Conservation (phyloP, 805 yeast genomes). For the Schwanniomyces vanrijiae region DNA sequence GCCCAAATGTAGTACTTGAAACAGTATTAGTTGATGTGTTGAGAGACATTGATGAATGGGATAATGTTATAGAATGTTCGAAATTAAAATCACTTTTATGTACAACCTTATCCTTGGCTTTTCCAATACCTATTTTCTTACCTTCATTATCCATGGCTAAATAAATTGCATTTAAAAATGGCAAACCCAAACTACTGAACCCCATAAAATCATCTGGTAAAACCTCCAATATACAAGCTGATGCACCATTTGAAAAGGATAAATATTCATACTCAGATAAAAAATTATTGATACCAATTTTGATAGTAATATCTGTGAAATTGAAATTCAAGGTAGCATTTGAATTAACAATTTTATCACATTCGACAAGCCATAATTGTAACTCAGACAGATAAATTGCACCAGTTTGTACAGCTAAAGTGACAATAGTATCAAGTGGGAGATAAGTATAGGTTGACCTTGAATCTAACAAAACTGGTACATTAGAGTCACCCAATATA, state of each 20-base stretch:
- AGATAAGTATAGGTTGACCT: constrained; percentile 49
- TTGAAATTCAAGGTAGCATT: constrained; percentile 53
- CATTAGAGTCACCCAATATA: constrained; percentile 23
- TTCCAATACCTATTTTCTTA: constrained; percentile 54
- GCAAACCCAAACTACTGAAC: constrained; percentile 55
- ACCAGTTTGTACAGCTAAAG: constrained; percentile 66
- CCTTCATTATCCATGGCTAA: constrained; percentile 67
- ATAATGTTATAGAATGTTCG: neutral
- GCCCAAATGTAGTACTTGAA: constrained; percentile 20
- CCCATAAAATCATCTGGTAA: constrained; percentile 50
- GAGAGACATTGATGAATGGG: neutral
- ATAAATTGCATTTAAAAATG: constrained; percentile 53
- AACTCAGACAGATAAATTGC: constrained; percentile 55
- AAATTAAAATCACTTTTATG: neutral
- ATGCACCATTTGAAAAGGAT: constrained; percentile 51
- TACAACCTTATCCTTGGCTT: constrained; percentile 30
- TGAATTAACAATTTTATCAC: constrained; percentile 45
- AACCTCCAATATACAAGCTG: constrained; percentile 57
- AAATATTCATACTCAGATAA: constrained; percentile 42
- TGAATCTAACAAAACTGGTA: constrained; percentile 62
- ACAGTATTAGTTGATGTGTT: constrained; percentile 3
- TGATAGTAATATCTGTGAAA: constrained; percentile 52
- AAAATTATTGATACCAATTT: constrained; percentile 50
- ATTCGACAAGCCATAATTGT: constrained; percentile 61
- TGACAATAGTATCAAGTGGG: constrained; percentile 57